These are phyloP conservation scores for Auricularia heimuer DNA, from an alignment of 768 basidiomycete species.

Conservation along the genomic window DNA sequence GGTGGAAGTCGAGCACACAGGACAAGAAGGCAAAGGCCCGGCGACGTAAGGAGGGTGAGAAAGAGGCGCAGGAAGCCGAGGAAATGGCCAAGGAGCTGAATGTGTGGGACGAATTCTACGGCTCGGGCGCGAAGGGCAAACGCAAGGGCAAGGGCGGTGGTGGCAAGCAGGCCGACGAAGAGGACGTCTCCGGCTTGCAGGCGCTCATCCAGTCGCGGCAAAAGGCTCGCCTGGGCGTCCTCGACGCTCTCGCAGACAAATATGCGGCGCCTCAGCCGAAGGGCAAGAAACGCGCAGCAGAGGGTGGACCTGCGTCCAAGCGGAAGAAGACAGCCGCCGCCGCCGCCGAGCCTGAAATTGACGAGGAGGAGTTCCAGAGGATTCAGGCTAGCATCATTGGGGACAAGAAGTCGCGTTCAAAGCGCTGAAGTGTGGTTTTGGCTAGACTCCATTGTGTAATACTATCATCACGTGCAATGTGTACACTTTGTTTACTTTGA, in stretches of 20 bases:
- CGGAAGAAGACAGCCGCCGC: conserved; percentile 20
- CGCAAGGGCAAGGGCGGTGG: conserved; percentile 44
- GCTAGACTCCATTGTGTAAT: too few species aligned
- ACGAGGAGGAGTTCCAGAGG: conserved; percentile 55
- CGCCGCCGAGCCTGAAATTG: conserved; percentile 42
- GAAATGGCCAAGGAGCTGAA: conserved; percentile 76
- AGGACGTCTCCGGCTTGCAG: conserved; percentile 59
- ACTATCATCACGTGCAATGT: too few species aligned
- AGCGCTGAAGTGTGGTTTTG: neutral
- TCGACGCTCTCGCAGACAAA: conserved; percentile 65
- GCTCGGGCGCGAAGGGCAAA: conserved; percentile 56
- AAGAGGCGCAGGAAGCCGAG: conserved; percentile 81
- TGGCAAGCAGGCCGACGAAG: conserved; percentile 29
- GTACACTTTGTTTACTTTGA: neutral
- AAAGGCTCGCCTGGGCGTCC: conserved; percentile 50
- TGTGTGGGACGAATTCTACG: conserved; percentile 92
- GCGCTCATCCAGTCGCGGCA: conserved; percentile 75
- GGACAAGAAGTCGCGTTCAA: conserved; percentile 20
- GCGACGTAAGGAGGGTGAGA: conserved; percentile 61
- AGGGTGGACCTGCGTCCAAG: conserved; percentile 30
- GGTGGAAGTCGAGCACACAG: conserved; percentile 63
- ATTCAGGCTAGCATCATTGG: conserved; percentile 49
- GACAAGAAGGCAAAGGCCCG: conserved; percentile 73
- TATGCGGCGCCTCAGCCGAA: conserved; percentile 54
- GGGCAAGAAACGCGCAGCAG: conserved; percentile 30